A percentile compares a stretch with the other conserved stretches of the same genome.
phyloP scores from a whole-genome alignment of 306 rosid genomes.

The Vicia faba region DNA sequence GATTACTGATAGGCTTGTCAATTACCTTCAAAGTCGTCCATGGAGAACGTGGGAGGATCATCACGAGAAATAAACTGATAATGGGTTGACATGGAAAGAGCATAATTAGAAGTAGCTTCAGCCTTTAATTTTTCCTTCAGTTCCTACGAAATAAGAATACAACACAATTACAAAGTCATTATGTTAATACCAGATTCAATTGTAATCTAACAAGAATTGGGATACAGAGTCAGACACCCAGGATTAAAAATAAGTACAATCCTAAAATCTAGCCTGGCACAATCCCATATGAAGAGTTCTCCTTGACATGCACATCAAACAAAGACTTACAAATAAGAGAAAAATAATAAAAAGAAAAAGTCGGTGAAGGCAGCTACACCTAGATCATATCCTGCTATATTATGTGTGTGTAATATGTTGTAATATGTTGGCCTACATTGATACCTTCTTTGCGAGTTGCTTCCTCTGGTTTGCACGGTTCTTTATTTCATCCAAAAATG shows the following conservation, averaged over 20 bases:
- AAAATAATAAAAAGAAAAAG: slow-evolving; percentile 11
- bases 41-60: slow-evolving; percentile 69
- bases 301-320: slow-evolving; percentile 24
- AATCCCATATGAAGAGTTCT: slow-evolving; percentile 19
- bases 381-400: slow-evolving; percentile 14
- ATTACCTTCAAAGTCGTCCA: slow-evolving; percentile 92
- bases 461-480: slow-evolving; percentile 85
- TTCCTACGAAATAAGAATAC: slow-evolving; percentile 55
- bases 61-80: slow-evolving; percentile 42
- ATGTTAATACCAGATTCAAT: background rate
- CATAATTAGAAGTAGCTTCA: slow-evolving; percentile 63
- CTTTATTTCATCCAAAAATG: slow-evolving; percentile 88
- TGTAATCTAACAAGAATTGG: slow-evolving; percentile 10
- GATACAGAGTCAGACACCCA: slow-evolving; percentile 10
- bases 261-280: background rate
- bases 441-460: slow-evolving; percentile 81
- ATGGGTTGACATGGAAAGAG: slow-evolving; percentile 46
- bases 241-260: slow-evolving; percentile 17
- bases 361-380: background rate
- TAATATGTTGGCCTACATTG: slow-evolving; percentile 7
- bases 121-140: slow-evolving; percentile 77
- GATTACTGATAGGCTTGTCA: slow-evolving; percentile 16
- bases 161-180: slow-evolving; percentile 31
- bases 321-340: slow-evolving; percentile 5
- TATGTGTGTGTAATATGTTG: too few relatives aligned